Evolutionary conservation across 768 basidiomycete species (phyloP), one percentile per base, ranked within the genome.

Genomic region (Rickenella mellea): DNA sequence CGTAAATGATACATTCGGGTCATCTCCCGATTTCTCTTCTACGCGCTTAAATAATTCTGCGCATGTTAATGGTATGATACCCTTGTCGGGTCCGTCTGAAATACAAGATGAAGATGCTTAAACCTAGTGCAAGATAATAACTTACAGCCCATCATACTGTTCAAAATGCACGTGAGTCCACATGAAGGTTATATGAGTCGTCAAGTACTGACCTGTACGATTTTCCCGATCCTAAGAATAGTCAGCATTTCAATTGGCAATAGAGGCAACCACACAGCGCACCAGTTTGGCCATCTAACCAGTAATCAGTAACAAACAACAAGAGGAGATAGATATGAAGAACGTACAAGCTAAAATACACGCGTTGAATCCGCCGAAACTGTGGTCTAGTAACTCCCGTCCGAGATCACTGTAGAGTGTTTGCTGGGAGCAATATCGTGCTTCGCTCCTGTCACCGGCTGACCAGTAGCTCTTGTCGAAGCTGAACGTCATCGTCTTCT

Each of bases 391-490:
- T 40, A 99, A 64, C 56, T 97, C 94, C 62, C 83, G 85, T 31
- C 94, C 94, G 27, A 98, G 61, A 67, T 98, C 94, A 51, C 91
- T 80, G 62, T 89, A 97, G 44, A 98, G 68, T 0, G 92, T 97
- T 60, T 94, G 82, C 55, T 99, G 94, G 4, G 85, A 89, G 51
- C 91, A 93, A 57, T 97, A 98, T 11, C 73, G 70, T 1, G 88
- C 83, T 44, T 96, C 94, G 55, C 92, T 86, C 53, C 87, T 72
- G 8, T 84, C 72, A 1, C 92, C 89, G 11, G 91, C 91, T 29
- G 90, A 92, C 93, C 92, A 94, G 62, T 97, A 98, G 42, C 84
- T 87, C 73, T 93, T 94, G 74, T 98, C 94, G 51, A 97, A 98
- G 48, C 85, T 83, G 63, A 98, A 98, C 0, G 74, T 62, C 78